phyloP scores from a whole-genome alignment of 2,329 filamentous ascomycete species.

The Akanthomyces dipterigenus region DNA sequence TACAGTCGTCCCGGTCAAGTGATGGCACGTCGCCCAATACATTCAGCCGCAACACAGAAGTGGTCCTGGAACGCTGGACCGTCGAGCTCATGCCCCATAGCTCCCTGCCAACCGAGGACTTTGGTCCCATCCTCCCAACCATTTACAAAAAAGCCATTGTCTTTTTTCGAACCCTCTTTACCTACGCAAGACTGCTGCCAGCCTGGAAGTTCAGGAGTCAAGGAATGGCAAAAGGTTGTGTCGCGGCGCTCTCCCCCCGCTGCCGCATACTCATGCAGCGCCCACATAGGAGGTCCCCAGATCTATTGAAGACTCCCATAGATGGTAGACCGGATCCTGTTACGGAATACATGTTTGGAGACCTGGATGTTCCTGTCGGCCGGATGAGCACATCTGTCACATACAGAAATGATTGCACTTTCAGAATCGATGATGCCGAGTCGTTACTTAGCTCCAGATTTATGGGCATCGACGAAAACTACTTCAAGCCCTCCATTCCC shows the following conservation, averaged over 20 bases:
- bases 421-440: conserved; percentile 86
- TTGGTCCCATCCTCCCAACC: conserved; percentile 63
- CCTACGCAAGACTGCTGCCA: conserved; percentile 74
- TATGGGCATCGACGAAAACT: conserved; percentile 82
- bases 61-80: conserved; percentile 86
- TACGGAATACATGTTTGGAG: conserved; percentile 72
- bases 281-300: conserved; percentile 46
- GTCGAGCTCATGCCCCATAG: conserved; percentile 61
- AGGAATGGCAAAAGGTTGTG: conserved; percentile 63
- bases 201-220: conserved; percentile 77
- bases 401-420: conserved; percentile 84
- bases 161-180: conserved; percentile 82
- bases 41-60: conserved; percentile 53
- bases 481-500: conserved; percentile 72
- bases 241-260: conserved; percentile 61
- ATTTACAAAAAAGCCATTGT: conserved; percentile 98
- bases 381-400: conserved; percentile 74
- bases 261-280: conserved; percentile 70
- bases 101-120: conserved; percentile 50
- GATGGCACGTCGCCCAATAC: conserved; percentile 36
- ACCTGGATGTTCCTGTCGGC: conserved; percentile 80
- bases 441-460: conserved; percentile 86
- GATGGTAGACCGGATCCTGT: conserved; percentile 38
- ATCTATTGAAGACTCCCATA: conserved; percentile 50
- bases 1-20: conserved; percentile 56